phyloP scores from a whole-genome alignment of 306 rosid species.

The Quercus variabilis region DNA sequence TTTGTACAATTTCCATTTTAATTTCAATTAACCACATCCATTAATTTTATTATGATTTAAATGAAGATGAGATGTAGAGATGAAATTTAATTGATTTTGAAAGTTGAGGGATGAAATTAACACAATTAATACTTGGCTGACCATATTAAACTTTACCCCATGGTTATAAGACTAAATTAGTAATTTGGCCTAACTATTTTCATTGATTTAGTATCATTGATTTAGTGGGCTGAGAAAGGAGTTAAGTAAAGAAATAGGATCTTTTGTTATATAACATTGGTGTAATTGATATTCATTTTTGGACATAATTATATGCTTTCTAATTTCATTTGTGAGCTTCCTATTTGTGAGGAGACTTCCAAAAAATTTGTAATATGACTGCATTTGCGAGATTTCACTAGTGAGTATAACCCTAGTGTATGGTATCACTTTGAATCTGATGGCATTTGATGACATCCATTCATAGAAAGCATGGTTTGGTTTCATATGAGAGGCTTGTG shows the following conservation, averaged over 20 bases:
- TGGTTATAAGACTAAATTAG: too few species aligned
- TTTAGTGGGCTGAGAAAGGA: conserved; percentile 7
- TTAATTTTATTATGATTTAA: too few species aligned
- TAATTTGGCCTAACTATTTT: not conserved
- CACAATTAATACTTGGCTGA: too few species aligned
- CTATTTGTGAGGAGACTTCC: not conserved
- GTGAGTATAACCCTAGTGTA: not conserved
- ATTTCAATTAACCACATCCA: too few species aligned
- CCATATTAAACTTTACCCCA: too few species aligned
- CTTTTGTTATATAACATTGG: not conserved
- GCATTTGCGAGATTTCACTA: not conserved
- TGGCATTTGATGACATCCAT: not conserved
- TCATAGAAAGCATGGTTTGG: not conserved
- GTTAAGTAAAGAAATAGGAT: not conserved
- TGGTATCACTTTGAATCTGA: not conserved
- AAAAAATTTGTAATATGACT: not conserved
- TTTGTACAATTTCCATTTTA: too few species aligned
- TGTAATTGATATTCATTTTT: conserved; percentile 3
- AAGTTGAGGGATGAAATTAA: too few species aligned
- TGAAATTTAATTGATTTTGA: too few species aligned
- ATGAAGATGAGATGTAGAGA: too few species aligned
- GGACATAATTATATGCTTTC: not conserved
- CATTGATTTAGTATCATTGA: not conserved
- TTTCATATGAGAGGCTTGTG: not conserved
- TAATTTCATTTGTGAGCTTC: not conserved